These are phyloP conservation scores for Babesia bigemina DNA, from an alignment of 169 alveolate species.

Conservation along the genomic window DNA sequence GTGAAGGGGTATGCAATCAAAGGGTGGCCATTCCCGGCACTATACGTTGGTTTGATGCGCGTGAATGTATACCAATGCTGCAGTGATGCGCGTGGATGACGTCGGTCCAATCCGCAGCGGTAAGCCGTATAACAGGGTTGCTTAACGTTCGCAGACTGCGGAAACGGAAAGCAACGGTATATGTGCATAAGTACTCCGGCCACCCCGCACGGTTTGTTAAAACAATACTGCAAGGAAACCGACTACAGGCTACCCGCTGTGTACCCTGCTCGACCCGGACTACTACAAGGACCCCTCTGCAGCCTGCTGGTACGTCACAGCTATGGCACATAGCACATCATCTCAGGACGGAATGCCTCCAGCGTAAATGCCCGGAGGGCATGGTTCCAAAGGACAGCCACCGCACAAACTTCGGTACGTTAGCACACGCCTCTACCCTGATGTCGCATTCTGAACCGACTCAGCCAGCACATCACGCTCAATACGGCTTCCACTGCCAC, in stretches of 20 bases:
- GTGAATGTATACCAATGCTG: too few species aligned
- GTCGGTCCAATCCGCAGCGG: conserved; percentile 48
- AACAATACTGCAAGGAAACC: background rate
- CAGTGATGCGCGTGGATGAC: conserved; percentile 58
- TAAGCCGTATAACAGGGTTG: background rate
- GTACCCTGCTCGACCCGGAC: conserved; percentile 38
- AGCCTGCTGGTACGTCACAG: conserved; percentile 59
- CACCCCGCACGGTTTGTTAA: conserved; percentile 51
- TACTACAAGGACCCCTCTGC: conserved; percentile 34
- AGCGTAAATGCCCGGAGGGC: conserved; percentile 54
- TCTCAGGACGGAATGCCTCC: conserved; percentile 46
- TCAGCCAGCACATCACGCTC: too few species aligned
- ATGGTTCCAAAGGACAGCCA: conserved; percentile 47
- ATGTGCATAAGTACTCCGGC: conserved; percentile 53
- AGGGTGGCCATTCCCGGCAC: conserved; percentile 62
- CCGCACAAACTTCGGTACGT: conserved; percentile 61
- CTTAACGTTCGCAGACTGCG: conserved; percentile 33
- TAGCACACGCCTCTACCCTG: background rate
- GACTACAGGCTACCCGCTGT: conserved; percentile 61
- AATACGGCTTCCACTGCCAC: too few species aligned
- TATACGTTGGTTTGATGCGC: conserved; percentile 24
- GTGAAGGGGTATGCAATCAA: conserved; percentile 54
- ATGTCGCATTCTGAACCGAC: background rate
- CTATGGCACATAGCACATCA: too few species aligned
- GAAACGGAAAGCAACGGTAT: conserved; percentile 35